phyloP scores from a whole-genome alignment of 2,329 filamentous ascomycete genomes.

The Hymenoscyphus occultus region DNA sequence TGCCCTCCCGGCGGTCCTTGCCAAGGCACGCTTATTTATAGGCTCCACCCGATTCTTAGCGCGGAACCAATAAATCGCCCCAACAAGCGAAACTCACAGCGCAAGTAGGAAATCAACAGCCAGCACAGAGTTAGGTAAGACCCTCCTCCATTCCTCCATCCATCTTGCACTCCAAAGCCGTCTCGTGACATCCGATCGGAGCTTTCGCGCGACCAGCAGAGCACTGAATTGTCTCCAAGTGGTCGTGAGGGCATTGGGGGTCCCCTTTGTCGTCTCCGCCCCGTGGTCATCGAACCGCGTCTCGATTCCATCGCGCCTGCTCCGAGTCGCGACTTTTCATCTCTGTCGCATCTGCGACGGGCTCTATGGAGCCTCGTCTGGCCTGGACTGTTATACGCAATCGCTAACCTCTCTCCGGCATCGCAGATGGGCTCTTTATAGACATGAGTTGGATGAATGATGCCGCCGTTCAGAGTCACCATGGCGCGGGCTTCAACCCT shows the following conservation, averaged over 20 bases:
- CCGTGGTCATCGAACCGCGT: conserved; percentile 28
- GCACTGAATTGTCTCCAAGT: conserved; percentile 14
- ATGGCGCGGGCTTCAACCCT: conserved; percentile 66
- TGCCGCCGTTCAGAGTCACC: conserved; percentile 63
- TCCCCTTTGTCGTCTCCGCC: conserved; percentile 19
- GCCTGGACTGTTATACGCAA: not conserved
- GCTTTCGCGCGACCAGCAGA: conserved; percentile 16
- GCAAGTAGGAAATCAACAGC: conserved; percentile 19
- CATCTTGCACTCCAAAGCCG: conserved; percentile 20
- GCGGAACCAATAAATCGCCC: not conserved
- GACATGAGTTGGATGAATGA: conserved; percentile 74
- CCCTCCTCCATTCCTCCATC: conserved; percentile 30
- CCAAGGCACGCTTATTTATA: conserved; percentile 3
- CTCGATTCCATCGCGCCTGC: conserved; percentile 34
- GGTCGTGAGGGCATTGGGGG: conserved; percentile 23
- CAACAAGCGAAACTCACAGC: conserved; percentile 10
- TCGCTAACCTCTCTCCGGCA: conserved; percentile 32
- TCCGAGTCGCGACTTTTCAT: conserved; percentile 30
- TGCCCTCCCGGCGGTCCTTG: not conserved
- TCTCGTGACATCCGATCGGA: conserved; percentile 32
- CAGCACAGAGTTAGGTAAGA: conserved; percentile 36
- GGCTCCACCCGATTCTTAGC: conserved; percentile 14
- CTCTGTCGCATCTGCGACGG: conserved; percentile 21
- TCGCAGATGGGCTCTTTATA: conserved; percentile 42
- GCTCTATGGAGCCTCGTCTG: conserved; percentile 24